These are phyloP conservation scores for Spinellus fusiger DNA, from an alignment of 192 early-diverging fungal genomes.

Conservation along the genomic window DNA sequence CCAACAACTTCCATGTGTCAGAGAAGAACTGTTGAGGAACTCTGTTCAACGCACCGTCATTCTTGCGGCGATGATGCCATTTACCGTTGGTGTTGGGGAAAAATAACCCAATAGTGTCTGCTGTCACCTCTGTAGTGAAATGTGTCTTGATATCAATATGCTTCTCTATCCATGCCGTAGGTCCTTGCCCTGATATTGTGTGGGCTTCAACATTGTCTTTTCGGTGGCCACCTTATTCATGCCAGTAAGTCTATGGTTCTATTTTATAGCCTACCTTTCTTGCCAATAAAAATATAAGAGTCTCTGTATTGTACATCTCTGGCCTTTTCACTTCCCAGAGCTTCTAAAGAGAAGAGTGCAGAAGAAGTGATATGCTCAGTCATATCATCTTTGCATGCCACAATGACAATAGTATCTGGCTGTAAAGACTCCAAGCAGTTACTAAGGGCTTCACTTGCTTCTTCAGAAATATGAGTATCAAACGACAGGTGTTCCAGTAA, in stretches of 20 bases:
- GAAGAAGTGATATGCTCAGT: conserved; percentile 56
- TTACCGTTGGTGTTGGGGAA: conserved; percentile 46
- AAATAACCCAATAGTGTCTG: conserved; percentile 33
- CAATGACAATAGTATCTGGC: conserved; percentile 57
- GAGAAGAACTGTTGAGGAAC: conserved; percentile 75
- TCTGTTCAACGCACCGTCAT: conserved; percentile 79
- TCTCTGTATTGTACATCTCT: conserved; percentile 61
- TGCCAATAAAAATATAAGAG: conserved; percentile 73
- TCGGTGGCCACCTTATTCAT: background rate
- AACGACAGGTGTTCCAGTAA: conserved; percentile 62
- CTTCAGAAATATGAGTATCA: conserved; percentile 63
- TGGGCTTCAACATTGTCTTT: conserved; percentile 45
- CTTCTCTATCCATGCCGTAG: conserved; percentile 52
- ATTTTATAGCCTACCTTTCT: conserved; percentile 52
- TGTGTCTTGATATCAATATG: conserved; percentile 41
- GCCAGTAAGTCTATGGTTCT: background rate
- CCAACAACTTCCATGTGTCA: conserved; percentile 65
- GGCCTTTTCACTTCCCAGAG: conserved; percentile 54
- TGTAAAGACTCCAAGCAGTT: conserved; percentile 59
- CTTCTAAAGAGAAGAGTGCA: conserved; percentile 51
- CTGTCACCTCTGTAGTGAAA: conserved; percentile 36
- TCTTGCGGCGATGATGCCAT: conserved; percentile 70
- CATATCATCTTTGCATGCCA: conserved; percentile 61
- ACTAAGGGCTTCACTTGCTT: conserved; percentile 57
- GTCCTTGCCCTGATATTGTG: conserved; percentile 38